Base-by-base conservation (phyloP, 495 filamentous ascomycete genomes). In the Neurospora pannonica region DNA sequence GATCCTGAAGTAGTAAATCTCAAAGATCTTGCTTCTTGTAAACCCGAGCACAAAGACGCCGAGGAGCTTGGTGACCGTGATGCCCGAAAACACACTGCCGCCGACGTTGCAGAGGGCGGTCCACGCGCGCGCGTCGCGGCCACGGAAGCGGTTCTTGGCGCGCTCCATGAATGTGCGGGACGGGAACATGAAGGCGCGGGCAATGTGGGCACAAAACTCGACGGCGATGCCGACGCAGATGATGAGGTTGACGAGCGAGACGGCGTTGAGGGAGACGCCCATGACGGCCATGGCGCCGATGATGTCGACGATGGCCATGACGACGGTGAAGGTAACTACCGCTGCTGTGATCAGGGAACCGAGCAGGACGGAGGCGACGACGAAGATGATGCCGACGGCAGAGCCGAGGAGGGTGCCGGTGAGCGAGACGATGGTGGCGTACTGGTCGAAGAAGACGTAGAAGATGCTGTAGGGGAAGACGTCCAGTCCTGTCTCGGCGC, bases 381-480 rank as follows among this genome's bases (percentile, higher is more conserved):
- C 73, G 73, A 97, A 91, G 75, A 98, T 95, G 76, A 95, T 92
- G 36, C 86, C 93, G 28, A 97, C 85, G 0, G 94, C 96, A 6
- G 92, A 91, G 42, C 93, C 90, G 72, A 99, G 86, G 9, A 99
- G 88, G 1, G 92, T 88, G 6, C 87, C 90, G 0, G 96, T 93
- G 5, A 98, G 87, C 36, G 83, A 86, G 39, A 96, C 90, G 76
- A 99, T 98, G 73, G 89, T 87, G 2, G 92, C 87, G 81, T 99
- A 99, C 80, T 98, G 96, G 83, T 99, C 95, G 80, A 99, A 98
- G 88, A 98, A 99, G 77, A 99, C 94, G 84, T 99, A 99, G 80
- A 96, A 95, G 77, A 98, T 91, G 54, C 91, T 93, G 81, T 99
- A 99, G 0, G 96, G 95, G 87, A 98, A 99, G 71, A 98, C 90